These are phyloP conservation scores for Eustoma russellianum DNA, from an alignment of 257 asterid genomes.

Conservation along the genomic window DNA sequence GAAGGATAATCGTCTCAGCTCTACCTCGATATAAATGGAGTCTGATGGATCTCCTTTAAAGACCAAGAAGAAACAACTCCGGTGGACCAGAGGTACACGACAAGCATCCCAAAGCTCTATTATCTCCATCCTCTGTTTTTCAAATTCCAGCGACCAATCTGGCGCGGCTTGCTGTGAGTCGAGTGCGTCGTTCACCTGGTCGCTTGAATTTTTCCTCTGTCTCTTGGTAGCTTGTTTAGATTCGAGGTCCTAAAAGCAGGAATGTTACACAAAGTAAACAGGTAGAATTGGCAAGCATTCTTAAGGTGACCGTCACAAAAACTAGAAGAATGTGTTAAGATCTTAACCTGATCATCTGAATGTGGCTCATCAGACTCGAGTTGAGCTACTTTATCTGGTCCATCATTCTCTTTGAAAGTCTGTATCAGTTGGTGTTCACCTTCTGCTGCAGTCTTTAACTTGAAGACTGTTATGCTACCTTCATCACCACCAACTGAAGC, in stretches of 20 bases:
- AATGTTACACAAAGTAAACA: no score
- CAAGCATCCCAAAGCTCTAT: slow-evolving; percentile 72
- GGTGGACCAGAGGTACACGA: slow-evolving; percentile 51
- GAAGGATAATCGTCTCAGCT: slow-evolving; percentile 66
- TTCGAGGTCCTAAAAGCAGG: slow-evolving; percentile 12
- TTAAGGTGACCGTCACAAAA: no score
- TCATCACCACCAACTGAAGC: slow-evolving; percentile 6
- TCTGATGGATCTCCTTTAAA: slow-evolving; percentile 84
- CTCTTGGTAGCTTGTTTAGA: slow-evolving; percentile 12
- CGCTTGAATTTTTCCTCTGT: slow-evolving; percentile 14
- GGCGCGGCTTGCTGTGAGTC: slow-evolving; percentile 17
- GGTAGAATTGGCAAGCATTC: no score
- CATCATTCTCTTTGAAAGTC: slow-evolving; percentile 2
- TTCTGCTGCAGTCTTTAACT: slow-evolving; percentile 7
- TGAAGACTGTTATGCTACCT: slow-evolving; percentile 13
- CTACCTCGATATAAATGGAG: slow-evolving; percentile 82
- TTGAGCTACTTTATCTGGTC: slow-evolving; percentile 12
- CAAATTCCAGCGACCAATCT: slow-evolving; percentile 54
- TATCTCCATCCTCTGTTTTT: slow-evolving; percentile 52
- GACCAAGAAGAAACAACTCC: slow-evolving; percentile 70
- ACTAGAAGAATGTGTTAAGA: background rate
- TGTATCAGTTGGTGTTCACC: background rate
- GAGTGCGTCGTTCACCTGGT: slow-evolving; percentile 13
- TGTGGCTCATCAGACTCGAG: slow-evolving; percentile 21
- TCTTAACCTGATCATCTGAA: slow-evolving; percentile 25